phyloP scores from a whole-genome alignment of 164 flowering plant genomes.

The Annona cherimola region DNA sequence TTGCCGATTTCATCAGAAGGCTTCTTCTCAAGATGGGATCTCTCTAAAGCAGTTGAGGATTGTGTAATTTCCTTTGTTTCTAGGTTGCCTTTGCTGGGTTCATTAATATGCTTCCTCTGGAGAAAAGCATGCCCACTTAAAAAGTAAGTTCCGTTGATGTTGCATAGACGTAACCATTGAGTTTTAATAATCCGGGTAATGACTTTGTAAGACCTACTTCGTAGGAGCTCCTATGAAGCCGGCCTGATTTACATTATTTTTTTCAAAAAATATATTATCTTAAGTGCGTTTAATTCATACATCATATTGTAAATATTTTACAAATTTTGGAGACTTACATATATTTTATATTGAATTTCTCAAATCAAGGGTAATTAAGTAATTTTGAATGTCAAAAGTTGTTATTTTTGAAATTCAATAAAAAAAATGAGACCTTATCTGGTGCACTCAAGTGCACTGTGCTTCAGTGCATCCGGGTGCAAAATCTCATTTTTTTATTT shows the following conservation, averaged over 20 bases:
- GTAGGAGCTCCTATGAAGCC: background rate
- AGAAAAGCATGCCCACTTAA: background rate
- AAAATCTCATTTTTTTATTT: no score
- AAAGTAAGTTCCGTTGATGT: background rate
- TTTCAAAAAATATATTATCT: no score
- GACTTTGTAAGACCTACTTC: background rate
- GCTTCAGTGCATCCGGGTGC: no score
- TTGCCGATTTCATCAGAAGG: background rate
- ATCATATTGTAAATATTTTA: no score
- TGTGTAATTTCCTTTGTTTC: background rate
- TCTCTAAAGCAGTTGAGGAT: background rate
- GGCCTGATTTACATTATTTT: background rate
- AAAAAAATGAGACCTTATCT: no score
- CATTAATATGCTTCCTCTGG: background rate
- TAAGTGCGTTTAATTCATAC: no score
- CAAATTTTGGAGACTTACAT: no score
- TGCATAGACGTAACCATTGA: background rate
- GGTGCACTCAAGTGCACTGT: no score
- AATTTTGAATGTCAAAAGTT: no score
- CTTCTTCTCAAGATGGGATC: background rate
- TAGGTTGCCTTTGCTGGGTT: background rate
- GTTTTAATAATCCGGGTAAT: background rate
- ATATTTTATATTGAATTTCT: no score
- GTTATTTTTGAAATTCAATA: no score
- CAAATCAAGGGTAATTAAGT: no score